These are phyloP conservation scores for Ephemerocybe angulata DNA, from an alignment of 768 basidiomycete species.

Conservation along the genomic window DNA sequence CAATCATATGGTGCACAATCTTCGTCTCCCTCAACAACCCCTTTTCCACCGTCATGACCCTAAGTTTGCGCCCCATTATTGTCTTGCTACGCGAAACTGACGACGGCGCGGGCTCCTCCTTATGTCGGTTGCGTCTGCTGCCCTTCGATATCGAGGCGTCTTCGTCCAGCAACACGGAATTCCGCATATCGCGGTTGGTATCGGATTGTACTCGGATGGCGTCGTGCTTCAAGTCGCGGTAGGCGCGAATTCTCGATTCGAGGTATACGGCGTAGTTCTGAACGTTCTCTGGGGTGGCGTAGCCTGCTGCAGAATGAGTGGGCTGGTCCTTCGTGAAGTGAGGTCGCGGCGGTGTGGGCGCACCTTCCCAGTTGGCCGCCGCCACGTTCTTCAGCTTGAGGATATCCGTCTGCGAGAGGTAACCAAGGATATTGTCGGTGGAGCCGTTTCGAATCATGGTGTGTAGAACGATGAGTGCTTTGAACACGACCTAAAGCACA, in stretches of 20 bases:
- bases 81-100: conserved; percentile 65
- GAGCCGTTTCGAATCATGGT: conserved; percentile 96
- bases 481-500: conserved; percentile 82
- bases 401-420: conserved; percentile 80
- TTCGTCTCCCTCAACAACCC: conserved; percentile 90
- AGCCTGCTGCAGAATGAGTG: conserved; percentile 48
- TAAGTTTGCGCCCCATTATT: conserved; percentile 76
- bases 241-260: conserved; percentile 83
- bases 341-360: conserved; percentile 1
- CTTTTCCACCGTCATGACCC: conserved; percentile 93
- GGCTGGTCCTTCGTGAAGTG: not conserved
- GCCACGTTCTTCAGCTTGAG: conserved; percentile 78
- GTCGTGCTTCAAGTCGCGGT: conserved; percentile 89
- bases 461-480: conserved; percentile 91
- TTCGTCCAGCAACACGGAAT: conserved; percentile 60
- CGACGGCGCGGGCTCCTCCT: conserved; percentile 17
- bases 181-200: conserved; percentile 80
- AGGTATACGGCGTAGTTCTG: conserved; percentile 86
- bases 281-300: conserved; percentile 80
- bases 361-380: conserved; percentile 87
- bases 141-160: conserved; percentile 35
- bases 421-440: conserved; percentile 86
- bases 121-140: conserved; percentile 19
- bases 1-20: conserved; percentile 86
- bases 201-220: conserved; percentile 92